Conservation (phyloP, 768 basidiomycete genomes). For the Mycena galericulata region DNA sequence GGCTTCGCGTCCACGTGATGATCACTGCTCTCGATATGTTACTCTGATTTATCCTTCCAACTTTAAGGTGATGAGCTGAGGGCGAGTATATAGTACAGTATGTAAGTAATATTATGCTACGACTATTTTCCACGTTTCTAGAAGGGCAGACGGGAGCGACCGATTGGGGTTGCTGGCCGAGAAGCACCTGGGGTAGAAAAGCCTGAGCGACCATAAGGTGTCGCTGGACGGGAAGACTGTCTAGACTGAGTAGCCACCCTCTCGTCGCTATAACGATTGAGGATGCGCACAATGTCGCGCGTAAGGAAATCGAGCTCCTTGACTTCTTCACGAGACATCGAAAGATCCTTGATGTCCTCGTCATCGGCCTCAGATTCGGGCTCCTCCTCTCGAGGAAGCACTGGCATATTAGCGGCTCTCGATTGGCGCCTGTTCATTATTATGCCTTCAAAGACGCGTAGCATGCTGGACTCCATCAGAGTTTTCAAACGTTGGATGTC, state of each 20-base stretch:
- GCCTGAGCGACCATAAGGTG: conserved; percentile 75
- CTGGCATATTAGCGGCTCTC: conserved; percentile 44
- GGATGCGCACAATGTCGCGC: conserved; percentile 76
- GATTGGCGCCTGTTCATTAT: conserved; percentile 56
- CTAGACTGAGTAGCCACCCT: conserved; percentile 67
- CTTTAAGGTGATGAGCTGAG: conserved; percentile 22
- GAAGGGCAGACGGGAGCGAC: conserved; percentile 48
- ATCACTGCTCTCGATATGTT: no score
- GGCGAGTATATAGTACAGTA: conserved; percentile 26
- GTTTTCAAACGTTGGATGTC: conserved; percentile 85
- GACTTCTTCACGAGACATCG: conserved; percentile 76
- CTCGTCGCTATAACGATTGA: conserved; percentile 80
- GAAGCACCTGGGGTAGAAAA: conserved; percentile 71
- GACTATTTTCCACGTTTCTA: conserved; percentile 15
- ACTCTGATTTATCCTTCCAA: no score
- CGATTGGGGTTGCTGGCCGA: conserved; percentile 70
- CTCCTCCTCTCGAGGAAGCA: conserved; percentile 59
- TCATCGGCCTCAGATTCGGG: conserved; percentile 71
- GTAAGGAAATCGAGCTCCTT: conserved; percentile 82
- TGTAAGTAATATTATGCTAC: conserved; percentile 29
- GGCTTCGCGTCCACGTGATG: no score
- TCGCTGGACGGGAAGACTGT: conserved; percentile 73
- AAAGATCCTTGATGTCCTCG: conserved; percentile 54
- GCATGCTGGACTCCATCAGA: conserved; percentile 85
- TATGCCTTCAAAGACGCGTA: conserved; percentile 92